Conservation (phyloP, 2,329 filamentous ascomycete species). For the Davidsoniella australis region DNA sequence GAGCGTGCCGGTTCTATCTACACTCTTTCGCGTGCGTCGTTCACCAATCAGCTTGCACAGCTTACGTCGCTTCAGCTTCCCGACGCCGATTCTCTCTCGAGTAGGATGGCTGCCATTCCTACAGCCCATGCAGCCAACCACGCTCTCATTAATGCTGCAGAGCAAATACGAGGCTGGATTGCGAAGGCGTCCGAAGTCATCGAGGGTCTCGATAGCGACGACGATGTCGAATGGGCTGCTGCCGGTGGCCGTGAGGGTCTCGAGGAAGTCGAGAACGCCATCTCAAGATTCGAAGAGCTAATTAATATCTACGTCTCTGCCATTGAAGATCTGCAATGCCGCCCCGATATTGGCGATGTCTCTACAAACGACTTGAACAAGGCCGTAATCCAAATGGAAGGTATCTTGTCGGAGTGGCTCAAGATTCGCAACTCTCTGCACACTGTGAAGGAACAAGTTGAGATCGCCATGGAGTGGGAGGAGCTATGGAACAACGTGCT, state of each 20-base stretch:
- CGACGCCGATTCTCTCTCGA: constrained; percentile 66
- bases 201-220: constrained; percentile 75
- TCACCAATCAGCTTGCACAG: constrained; percentile 83
- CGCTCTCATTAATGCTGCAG: constrained; percentile 69
- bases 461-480: constrained; percentile 98
- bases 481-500: constrained; percentile 89
- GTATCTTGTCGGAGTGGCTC: constrained; percentile 68
- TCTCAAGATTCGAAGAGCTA: constrained; percentile 69
- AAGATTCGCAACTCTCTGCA: constrained; percentile 63
- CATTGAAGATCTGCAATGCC: constrained; percentile 78
- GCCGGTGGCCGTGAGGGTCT: constrained; percentile 68
- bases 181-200: constrained; percentile 81
- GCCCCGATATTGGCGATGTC: constrained; percentile 57
- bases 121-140: constrained; percentile 70
- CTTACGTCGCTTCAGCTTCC: constrained; percentile 81
- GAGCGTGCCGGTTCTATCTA: constrained; percentile 75
- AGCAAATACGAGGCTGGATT: constrained; percentile 91
- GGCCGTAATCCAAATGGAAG: constrained; percentile 79
- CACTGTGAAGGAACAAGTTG: constrained; percentile 74
- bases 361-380: constrained; percentile 52
- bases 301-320: constrained; percentile 85
- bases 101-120: constrained; percentile 67
- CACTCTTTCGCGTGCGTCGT: constrained; percentile 79
- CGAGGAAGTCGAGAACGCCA: constrained; percentile 55
- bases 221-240: constrained; percentile 95